Conservation (phyloP, 2,329 filamentous ascomycete genomes). For the Didymella sp. region DNA sequence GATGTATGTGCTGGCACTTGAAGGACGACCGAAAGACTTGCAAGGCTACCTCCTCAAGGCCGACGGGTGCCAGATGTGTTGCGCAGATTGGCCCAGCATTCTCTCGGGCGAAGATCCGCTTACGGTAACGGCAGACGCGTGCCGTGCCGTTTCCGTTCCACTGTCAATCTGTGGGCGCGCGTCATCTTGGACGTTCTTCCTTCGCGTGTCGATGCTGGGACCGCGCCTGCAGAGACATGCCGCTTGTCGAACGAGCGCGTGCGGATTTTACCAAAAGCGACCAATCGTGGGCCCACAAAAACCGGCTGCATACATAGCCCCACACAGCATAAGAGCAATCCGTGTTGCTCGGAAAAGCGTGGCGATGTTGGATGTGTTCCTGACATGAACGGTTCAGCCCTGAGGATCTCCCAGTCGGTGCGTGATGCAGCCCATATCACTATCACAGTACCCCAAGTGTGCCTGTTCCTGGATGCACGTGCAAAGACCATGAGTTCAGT, state of each 20-base stretch:
- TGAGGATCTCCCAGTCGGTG: conserved; percentile 33
- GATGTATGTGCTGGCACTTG: conserved; percentile 44
- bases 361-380: conserved; percentile 30
- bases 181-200: conserved; percentile 35
- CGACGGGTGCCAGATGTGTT: conserved; percentile 40
- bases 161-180: conserved; percentile 25
- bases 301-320: conserved; percentile 10
- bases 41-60: conserved; percentile 38
- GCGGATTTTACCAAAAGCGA: conserved; percentile 12
- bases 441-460: conserved; percentile 31
- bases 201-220: conserved; percentile 28
- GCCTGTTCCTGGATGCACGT: conserved; percentile 33
- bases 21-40: conserved; percentile 31
- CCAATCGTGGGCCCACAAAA: conserved; percentile 25
- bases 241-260: conserved; percentile 21
- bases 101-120: conserved; percentile 30
- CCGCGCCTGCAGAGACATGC: conserved; percentile 25
- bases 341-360: conserved; percentile 21
- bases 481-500: conserved; percentile 40
- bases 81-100: conserved; percentile 35
- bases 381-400: conserved; percentile 39
- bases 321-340: conserved; percentile 12
- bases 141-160: conserved; percentile 45
- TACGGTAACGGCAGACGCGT: conserved; percentile 36
- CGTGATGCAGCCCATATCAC: conserved; percentile 38